Percentiles rank a stretch among this genome's conserved stretches.
Conservation (phyloP, 2,329 filamentous ascomycete species). For the Beauveria caledonica region DNA sequence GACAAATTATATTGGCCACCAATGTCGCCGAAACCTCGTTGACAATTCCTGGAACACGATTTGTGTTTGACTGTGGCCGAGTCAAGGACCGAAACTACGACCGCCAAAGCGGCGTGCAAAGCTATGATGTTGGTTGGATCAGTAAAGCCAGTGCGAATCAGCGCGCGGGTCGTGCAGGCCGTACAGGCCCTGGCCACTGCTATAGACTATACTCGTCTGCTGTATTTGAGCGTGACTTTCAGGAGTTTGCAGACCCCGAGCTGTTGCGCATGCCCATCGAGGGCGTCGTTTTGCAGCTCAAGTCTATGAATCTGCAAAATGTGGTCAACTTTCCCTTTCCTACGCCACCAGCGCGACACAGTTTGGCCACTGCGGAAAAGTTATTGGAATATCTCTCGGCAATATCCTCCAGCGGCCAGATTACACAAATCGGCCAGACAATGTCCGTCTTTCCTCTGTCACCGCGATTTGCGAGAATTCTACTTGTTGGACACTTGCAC, state of each 20-base stretch:
- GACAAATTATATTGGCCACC: constrained; percentile 83
- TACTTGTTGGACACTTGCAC: constrained; percentile 79
- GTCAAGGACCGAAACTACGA: constrained; percentile 91
- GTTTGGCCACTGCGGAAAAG: constrained; percentile 75
- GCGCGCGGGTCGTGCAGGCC: constrained; percentile 83
- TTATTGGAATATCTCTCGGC: constrained; percentile 80
- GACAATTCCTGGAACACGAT: constrained; percentile 89
- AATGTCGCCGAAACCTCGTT: constrained; percentile 97
- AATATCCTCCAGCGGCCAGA: constrained; percentile 59
- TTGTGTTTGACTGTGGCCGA: constrained; percentile 90
- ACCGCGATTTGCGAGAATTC: constrained; percentile 82
- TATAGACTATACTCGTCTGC: constrained; percentile 92
- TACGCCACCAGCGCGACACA: constrained; percentile 71
- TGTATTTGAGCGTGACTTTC: constrained; percentile 83
- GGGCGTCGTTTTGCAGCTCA: constrained; percentile 84
- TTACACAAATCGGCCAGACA: constrained; percentile 71
- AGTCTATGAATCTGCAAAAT: constrained; percentile 85
- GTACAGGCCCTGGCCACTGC: constrained; percentile 92
- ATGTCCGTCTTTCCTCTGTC: constrained; percentile 86
- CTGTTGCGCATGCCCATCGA: constrained; percentile 88
- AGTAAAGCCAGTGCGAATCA: constrained; percentile 95
- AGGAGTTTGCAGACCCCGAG: constrained; percentile 79
- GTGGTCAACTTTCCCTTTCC: constrained; percentile 95
- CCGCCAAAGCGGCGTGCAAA: constrained; percentile 82
- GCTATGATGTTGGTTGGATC: constrained; percentile 92